Percentiles rank a stretch among this genome's conserved stretches.
phyloP scores from a whole-genome alignment of 1,284 basidiomycete genomes.

The Phenoliferia sp. region DNA sequence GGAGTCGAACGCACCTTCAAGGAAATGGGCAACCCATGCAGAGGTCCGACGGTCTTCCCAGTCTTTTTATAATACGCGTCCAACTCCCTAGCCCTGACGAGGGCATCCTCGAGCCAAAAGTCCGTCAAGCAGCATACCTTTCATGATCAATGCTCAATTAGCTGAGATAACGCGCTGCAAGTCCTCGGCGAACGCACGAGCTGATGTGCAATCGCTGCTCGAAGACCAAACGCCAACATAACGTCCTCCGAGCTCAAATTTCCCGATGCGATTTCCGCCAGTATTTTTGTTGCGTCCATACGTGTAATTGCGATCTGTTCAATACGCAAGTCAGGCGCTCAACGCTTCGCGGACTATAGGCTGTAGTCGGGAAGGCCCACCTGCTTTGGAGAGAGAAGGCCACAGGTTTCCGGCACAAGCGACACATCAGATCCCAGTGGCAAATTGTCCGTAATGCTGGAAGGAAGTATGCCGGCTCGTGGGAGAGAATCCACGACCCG shows the following conservation, averaged over 20 bases:
- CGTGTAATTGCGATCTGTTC: slow-evolving; percentile 20
- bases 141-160: neutral
- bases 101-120: slow-evolving; percentile 35
- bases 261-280: neutral
- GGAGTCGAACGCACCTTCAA: slow-evolving; percentile 37
- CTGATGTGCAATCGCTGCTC: slow-evolving; percentile 29
- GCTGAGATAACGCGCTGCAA: neutral
- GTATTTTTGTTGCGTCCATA: slow-evolving; percentile 15
- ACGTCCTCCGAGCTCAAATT: slow-evolving; percentile 34
- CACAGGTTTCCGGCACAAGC: slow-evolving; percentile 7
- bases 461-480: neutral
- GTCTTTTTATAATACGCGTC: slow-evolving; percentile 37
- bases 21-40: slow-evolving; percentile 41
- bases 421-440: slow-evolving; percentile 1
- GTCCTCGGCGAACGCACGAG: neutral
- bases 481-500: neutral
- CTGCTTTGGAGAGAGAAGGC: slow-evolving; percentile 6
- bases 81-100: slow-evolving; percentile 29
- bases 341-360: neutral
- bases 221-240: slow-evolving; percentile 33
- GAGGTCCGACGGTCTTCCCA: slow-evolving; percentile 40
- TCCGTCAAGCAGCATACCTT: slow-evolving; percentile 31
- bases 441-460: neutral
- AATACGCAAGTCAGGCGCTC: neutral
- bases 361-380: neutral